phyloP scores from a whole-genome alignment of 2,329 filamentous ascomycete genomes.

The Aspergillus melleus region DNA sequence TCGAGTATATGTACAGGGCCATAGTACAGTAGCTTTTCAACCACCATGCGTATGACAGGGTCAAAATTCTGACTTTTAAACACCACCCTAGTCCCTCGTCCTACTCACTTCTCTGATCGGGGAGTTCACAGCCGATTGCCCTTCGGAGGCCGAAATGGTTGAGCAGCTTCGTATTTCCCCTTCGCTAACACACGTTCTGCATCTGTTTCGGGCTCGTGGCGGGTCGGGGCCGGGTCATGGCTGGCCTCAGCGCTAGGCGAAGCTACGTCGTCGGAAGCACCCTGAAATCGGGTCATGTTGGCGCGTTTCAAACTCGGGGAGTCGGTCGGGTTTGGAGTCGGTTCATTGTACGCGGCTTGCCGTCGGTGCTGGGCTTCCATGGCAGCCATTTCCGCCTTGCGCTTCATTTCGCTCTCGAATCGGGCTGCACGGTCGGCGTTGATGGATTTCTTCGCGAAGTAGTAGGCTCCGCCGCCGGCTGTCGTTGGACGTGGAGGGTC shows the following conservation, averaged over 20 bases:
- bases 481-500: conserved; percentile 5
- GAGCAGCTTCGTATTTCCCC: conserved; percentile 83
- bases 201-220: conserved; percentile 74
- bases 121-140: conserved; percentile 74
- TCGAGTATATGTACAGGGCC: conserved; percentile 7
- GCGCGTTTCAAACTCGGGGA: conserved; percentile 37
- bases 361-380: conserved; percentile 38
- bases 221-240: conserved; percentile 79
- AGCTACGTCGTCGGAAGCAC: conserved; percentile 50
- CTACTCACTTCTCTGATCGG: not conserved
- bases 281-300: conserved; percentile 29
- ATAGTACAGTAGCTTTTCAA: not conserved
- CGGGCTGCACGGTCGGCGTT: conserved; percentile 80
- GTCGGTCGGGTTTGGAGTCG: conserved; percentile 22
- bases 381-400: conserved; percentile 41
- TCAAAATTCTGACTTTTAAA: not conserved
- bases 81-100: not conserved
- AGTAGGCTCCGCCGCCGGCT: conserved; percentile 91
- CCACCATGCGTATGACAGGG: not conserved
- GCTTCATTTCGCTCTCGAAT: conserved; percentile 68
- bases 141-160: conserved; percentile 74
- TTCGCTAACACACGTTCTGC: conserved; percentile 68
- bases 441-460: conserved; percentile 92
- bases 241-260: conserved; percentile 73
- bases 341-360: conserved; percentile 22